phyloP scores from a whole-genome alignment of 495 filamentous ascomycete genomes.

The Penicillium cataractarum region DNA sequence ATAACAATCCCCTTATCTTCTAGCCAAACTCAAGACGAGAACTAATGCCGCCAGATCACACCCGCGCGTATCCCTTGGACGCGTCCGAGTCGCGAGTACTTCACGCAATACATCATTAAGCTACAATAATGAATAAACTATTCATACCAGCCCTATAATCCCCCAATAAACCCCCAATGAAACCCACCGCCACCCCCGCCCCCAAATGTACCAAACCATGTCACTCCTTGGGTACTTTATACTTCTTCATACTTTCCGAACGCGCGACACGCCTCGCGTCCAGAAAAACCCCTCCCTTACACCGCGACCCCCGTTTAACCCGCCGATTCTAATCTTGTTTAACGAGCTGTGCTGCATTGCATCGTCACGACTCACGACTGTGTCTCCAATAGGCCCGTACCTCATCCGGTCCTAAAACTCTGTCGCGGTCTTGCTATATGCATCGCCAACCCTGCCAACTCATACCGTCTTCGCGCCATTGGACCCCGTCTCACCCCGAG shows the following conservation, averaged over 20 bases:
- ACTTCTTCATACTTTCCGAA: background rate
- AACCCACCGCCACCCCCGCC: background rate
- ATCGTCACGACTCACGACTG: background rate
- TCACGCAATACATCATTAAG: too few relatives aligned
- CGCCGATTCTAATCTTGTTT: background rate
- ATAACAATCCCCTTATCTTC: background rate
- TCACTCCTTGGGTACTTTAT: background rate
- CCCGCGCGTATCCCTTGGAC: constrained; percentile 18
- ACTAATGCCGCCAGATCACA: background rate
- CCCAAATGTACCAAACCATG: background rate
- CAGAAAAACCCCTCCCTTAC: constrained; percentile 8
- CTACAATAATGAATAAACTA: background rate
- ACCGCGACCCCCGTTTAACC: background rate
- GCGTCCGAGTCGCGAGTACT: constrained; percentile 18
- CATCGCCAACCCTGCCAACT: background rate
- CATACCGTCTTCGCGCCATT: background rate
- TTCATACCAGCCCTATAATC: background rate
- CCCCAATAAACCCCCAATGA: background rate
- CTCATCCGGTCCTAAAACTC: background rate
- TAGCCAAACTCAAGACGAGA: background rate
- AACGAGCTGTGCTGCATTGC: background rate
- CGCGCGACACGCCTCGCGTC: constrained; percentile 20
- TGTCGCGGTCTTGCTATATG: background rate
- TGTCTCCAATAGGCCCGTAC: background rate
- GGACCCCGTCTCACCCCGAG: background rate